Percentiles rank a stretch among this genome's conserved stretches.
Evolutionary conservation across 352 stramenopile species (phyloP).

Genomic region (Globisporangium polare): DNA sequence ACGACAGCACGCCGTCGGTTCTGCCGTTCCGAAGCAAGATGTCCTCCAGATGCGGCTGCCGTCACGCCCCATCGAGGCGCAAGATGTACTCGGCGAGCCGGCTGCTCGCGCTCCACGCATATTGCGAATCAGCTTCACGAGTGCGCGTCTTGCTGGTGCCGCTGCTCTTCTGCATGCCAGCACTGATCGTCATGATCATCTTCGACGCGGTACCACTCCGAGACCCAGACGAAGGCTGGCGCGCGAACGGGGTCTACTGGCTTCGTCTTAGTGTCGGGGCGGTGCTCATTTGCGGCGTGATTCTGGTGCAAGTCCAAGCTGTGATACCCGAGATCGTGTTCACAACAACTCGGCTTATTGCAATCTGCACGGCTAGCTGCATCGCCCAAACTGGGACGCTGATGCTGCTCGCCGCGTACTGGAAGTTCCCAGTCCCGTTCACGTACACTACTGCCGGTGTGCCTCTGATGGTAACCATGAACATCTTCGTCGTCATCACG

Average conservation of each 20-base stretch:
- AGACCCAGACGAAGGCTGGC: not conserved
- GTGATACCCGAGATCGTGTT: not conserved
- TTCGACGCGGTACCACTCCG: not conserved
- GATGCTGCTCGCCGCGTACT: not conserved
- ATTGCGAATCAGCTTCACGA: not conserved
- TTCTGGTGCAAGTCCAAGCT: not conserved
- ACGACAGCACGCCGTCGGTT: too few relatives aligned
- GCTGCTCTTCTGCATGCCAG: not conserved
- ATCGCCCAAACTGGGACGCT: not conserved
- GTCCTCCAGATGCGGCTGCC: not conserved
- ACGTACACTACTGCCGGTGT: not conserved
- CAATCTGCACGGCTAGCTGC: not conserved
- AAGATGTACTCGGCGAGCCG: not conserved
- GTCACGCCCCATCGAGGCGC: not conserved
- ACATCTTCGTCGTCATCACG: not conserved
- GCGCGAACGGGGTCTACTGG: not conserved
- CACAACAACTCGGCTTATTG: not conserved
- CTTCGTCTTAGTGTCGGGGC: not conserved
- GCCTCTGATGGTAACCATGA: not conserved
- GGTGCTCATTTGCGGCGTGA: not conserved
- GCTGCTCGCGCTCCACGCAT: not conserved
- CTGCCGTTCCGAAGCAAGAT: not conserved
- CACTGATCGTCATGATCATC: not conserved
- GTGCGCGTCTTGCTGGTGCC: not conserved
- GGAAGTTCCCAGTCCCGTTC: conserved; percentile 12